phyloP scores from a whole-genome alignment of 2,329 filamentous ascomycete species.

The Fusarium vanettenii region DNA sequence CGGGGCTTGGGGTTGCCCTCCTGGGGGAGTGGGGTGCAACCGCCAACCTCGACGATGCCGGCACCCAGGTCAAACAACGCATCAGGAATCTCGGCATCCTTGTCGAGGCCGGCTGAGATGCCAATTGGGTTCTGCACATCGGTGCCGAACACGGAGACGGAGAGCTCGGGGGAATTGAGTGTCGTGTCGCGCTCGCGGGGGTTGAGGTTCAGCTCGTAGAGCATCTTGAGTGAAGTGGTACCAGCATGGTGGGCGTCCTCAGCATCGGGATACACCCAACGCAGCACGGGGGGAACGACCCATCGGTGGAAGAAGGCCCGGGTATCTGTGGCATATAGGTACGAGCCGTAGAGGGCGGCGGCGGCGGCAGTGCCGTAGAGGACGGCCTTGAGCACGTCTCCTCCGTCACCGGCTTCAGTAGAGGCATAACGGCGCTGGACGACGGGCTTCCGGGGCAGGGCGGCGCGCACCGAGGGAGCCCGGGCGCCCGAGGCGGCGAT shows the following conservation, averaged over 20 bases:
- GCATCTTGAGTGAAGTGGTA: constrained; percentile 74
- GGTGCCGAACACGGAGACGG: constrained; percentile 76
- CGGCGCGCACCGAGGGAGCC: constrained; percentile 34
- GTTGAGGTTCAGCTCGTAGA: constrained; percentile 81
- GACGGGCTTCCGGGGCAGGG: constrained; percentile 30
- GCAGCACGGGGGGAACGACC: constrained; percentile 73
- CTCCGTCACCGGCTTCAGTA: constrained; percentile 45
- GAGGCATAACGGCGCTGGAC: constrained; percentile 48
- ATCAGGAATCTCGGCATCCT: constrained; percentile 90
- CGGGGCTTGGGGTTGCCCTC: constrained; percentile 87
- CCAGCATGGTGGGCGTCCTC: constrained; percentile 93
- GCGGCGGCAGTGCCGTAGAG: constrained; percentile 56
- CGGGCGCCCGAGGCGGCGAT: constrained; percentile 30
- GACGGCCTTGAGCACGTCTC: constrained; percentile 48
- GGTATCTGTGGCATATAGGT: constrained; percentile 80
- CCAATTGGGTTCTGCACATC: constrained; percentile 86
- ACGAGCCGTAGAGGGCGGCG: constrained; percentile 60
- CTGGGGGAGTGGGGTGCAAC: constrained; percentile 88
- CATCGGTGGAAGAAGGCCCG: constrained; percentile 77
- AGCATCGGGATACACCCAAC: constrained; percentile 76
- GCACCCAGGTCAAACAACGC: constrained; percentile 86
- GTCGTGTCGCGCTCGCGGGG: constrained; percentile 78
- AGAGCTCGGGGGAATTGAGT: constrained; percentile 48
- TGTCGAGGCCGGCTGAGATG: constrained; percentile 96
- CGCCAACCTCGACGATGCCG: constrained; percentile 90